Evolutionary conservation across 768 basidiomycete species (phyloP).

Genomic region (Tubosaeta brunneosetosa): DNA sequence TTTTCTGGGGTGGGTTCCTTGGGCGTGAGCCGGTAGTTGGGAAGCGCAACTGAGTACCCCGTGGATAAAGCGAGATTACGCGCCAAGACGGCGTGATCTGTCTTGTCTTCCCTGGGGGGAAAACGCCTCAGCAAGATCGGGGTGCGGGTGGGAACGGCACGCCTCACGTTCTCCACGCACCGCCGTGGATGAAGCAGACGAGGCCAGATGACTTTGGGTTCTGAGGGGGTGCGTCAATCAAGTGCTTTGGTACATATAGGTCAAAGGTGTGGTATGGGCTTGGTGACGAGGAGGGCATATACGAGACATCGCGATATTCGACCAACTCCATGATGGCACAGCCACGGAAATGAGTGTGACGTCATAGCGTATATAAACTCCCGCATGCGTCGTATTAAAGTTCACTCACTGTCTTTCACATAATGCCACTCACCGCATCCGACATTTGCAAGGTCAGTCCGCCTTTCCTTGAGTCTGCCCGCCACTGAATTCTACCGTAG

Average conservation of each 20-base stretch:
- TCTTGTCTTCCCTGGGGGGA: slow-evolving; percentile 67
- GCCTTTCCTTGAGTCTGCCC: background rate
- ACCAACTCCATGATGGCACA: slow-evolving; percentile 15
- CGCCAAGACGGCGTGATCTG: slow-evolving; percentile 51
- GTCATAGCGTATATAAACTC: slow-evolving; percentile 15
- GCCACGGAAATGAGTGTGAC: slow-evolving; percentile 19
- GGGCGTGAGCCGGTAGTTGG: slow-evolving; percentile 75
- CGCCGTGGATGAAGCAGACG: slow-evolving; percentile 75
- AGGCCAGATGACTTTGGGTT: slow-evolving; percentile 32
- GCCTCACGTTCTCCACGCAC: slow-evolving; percentile 76
- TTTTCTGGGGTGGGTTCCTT: slow-evolving; percentile 31
- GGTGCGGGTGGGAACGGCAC: background rate
- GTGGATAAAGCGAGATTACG: slow-evolving; percentile 47
- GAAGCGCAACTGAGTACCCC: slow-evolving; percentile 56
- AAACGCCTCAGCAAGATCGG: slow-evolving; percentile 3
- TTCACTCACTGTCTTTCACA: slow-evolving; percentile 3
- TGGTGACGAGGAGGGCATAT: slow-evolving; percentile 23
- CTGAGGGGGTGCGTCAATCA: background rate
- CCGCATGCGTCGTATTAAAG: too few relatives aligned
- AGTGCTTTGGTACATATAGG: slow-evolving; percentile 38
- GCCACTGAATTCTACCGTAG: slow-evolving; percentile 23
- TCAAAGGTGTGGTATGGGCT: slow-evolving; percentile 50
- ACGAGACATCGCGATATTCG: slow-evolving; percentile 31
- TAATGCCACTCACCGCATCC: slow-evolving; percentile 67
- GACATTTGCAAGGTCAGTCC: slow-evolving; percentile 72